Evolutionary conservation across 2,329 filamentous ascomycete species (phyloP), one percentile per base, ranked within the genome.

Genomic region (Monosporascus sp.): DNA sequence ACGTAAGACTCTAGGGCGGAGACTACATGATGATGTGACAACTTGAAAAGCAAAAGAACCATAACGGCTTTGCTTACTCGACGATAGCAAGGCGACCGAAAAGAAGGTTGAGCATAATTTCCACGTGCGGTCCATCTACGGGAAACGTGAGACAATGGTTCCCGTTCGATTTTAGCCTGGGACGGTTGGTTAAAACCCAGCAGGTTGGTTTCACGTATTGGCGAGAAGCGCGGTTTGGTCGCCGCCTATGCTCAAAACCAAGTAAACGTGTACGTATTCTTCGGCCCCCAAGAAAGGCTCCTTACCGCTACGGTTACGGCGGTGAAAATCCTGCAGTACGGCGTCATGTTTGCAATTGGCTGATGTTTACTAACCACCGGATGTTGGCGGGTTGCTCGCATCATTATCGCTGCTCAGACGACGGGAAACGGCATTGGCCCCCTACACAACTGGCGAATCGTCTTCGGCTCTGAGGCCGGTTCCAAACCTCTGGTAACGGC

Each of bases 81-180:
- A 52, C 31, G 31, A 46, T 24, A 48, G 27, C 50, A 50, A 55
- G 38, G 47, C 45, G 35, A 37, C 31, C 48, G 15, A 47, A 37
- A 41, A 47, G n/a, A n/a, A 53, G 46, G 46, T 51, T 58, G 59
- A 63, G 47, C 55, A 62, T 59, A 58, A 56, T 58, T 58, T 46
- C 62, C 64, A 66, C 64, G 63, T 65, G 63, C 60, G 52, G 60
- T 56, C 55, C 41, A 51, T 54, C 58, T 61, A 55, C 61, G 61
- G 63, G 63, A 54, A 59, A 56, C 57, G 52, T 65, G 57, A 66
- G 63, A 66, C 63, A 65, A 54, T 53, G 54, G 55, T 11, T 31
- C 27, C 27, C 3, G 27, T 11, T 31, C 27, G 27, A 31, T 31
- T 31, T 31, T 31, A 31, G 27, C 27, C 9, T 27, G 9, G 27